A percentile compares a stretch with the other conserved stretches of the same genome.
Evolutionary conservation across 2,329 filamentous ascomycete genomes (phyloP).

Genomic region (Penicillium sp.): DNA sequence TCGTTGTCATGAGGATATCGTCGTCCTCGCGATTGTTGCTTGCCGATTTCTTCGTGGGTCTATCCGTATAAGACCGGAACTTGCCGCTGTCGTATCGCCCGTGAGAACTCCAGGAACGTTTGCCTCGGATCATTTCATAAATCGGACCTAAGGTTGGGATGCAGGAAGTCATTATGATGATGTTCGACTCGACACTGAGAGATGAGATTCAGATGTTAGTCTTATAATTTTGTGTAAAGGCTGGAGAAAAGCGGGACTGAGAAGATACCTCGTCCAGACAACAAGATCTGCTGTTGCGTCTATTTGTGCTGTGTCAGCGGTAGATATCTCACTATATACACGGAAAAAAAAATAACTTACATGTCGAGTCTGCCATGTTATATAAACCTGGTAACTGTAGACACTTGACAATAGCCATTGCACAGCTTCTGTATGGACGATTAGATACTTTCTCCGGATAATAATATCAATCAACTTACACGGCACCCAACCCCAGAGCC

Average conservation of each 20-base stretch:
- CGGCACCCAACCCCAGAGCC: not conserved
- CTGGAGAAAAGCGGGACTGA: not conserved
- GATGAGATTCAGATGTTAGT: not conserved
- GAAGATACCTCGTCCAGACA: constrained; percentile 1
- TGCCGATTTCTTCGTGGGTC: not conserved
- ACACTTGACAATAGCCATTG: constrained; percentile 35
- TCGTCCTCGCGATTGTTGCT: not conserved
- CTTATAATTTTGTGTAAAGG: not conserved
- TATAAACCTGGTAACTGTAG: constrained; percentile 29
- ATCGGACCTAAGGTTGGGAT: constrained; percentile 37
- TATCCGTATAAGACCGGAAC: not conserved
- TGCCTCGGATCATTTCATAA: constrained; percentile 27
- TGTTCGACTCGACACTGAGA: constrained; percentile 32
- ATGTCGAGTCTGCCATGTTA: constrained; percentile 8
- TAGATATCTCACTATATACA: not conserved
- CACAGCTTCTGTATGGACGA: constrained; percentile 27
- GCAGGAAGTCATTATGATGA: constrained; percentile 37
- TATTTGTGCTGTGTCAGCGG: not conserved
- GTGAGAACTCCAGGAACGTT: constrained; percentile 18
- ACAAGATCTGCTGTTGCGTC: constrained; percentile 3
- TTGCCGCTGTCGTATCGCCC: not conserved
- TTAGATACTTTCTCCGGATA: not conserved
- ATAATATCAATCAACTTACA: not conserved
- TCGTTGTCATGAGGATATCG: not conserved
- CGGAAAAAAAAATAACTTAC: not conserved